Evolutionary conservation across 2,329 filamentous ascomycete genomes (phyloP).

Genomic region (Teratosphaeria epicoccoides): DNA sequence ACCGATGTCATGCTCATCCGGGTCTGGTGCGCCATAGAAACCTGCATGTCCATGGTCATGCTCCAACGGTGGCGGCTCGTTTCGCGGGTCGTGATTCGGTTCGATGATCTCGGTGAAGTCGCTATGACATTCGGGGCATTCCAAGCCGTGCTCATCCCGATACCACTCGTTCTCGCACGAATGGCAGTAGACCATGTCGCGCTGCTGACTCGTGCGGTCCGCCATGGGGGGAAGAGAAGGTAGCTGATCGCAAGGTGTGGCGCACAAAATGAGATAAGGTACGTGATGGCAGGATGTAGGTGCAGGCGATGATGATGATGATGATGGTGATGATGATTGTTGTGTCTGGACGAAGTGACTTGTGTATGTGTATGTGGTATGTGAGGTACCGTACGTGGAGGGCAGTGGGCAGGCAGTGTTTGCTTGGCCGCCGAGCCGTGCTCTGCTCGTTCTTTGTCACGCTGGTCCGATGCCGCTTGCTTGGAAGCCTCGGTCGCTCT

Average conservation of each 20-base stretch:
- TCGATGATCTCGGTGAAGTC: conserved; percentile 72
- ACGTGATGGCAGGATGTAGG: too few relatives aligned
- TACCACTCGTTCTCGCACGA: conserved; percentile 74
- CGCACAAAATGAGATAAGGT: too few relatives aligned
- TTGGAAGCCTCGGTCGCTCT: not conserved
- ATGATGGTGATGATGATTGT: not conserved
- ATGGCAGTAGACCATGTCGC: conserved; percentile 80
- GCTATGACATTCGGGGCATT: conserved; percentile 65
- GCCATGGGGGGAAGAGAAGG: too few relatives aligned
- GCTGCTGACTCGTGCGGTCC: conserved; percentile 14
- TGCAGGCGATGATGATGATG: too few relatives aligned
- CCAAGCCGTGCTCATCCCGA: conserved; percentile 54
- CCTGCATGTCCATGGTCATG: conserved; percentile 15
- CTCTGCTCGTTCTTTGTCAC: not conserved
- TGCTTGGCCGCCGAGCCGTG: not conserved
- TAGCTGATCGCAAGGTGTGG: too few relatives aligned
- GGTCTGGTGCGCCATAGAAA: conserved; percentile 31
- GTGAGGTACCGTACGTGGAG: not conserved
- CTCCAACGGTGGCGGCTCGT: conserved; percentile 13
- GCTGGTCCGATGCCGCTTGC: not conserved
- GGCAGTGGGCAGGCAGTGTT: not conserved
- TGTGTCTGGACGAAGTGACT: too few relatives aligned
- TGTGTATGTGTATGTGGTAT: not conserved
- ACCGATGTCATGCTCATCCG: conserved; percentile 35
- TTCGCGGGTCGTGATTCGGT: conserved; percentile 53